A percentile compares a stretch with the other conserved stretches of the same genome.
phyloP scores from a whole-genome alignment of 371 early-diverging fungal species.

The Blakeslea trispora region DNA sequence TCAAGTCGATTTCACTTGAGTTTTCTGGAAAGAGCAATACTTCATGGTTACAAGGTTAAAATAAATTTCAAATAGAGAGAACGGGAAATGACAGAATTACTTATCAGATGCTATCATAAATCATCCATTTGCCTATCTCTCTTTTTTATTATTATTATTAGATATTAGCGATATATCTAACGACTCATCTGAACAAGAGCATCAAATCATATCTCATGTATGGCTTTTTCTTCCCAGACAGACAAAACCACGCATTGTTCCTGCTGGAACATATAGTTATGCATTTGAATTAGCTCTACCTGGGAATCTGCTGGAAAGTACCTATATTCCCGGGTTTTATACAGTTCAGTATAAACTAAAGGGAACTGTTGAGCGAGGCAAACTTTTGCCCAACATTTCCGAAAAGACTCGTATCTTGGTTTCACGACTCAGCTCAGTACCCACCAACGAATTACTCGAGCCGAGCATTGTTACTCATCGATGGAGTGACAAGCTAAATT shows the following conservation, averaged over 20 bases:
- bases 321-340: conserved; percentile 35
- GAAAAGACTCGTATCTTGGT: conserved; percentile 21
- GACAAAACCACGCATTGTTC: conserved; percentile 24
- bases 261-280: conserved; percentile 35
- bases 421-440: conserved; percentile 30
- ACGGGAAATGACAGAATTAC: too few relatives aligned
- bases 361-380: conserved; percentile 37
- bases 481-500: conserved; percentile 47
- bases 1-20: conserved; percentile 36
- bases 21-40: conserved; percentile 37
- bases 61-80: not conserved
- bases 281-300: conserved; percentile 45
- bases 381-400: conserved; percentile 33
- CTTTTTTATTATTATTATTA: conserved; percentile 6
- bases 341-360: conserved; percentile 44
- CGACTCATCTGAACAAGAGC: conserved; percentile 36
- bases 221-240: conserved; percentile 38
- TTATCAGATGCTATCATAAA: too few relatives aligned
- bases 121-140: too few relatives aligned
- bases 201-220: conserved; percentile 31
- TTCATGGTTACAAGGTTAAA: conserved; percentile 45
- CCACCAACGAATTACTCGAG: conserved; percentile 35
- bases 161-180: conserved; percentile 38
- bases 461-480: conserved; percentile 37
- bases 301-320: conserved; percentile 45